Percentiles rank a stretch among this genome's conserved stretches.
Evolutionary conservation across 2,329 filamentous ascomycete species (phyloP).

Genomic region (Fusarium beomiforme): DNA sequence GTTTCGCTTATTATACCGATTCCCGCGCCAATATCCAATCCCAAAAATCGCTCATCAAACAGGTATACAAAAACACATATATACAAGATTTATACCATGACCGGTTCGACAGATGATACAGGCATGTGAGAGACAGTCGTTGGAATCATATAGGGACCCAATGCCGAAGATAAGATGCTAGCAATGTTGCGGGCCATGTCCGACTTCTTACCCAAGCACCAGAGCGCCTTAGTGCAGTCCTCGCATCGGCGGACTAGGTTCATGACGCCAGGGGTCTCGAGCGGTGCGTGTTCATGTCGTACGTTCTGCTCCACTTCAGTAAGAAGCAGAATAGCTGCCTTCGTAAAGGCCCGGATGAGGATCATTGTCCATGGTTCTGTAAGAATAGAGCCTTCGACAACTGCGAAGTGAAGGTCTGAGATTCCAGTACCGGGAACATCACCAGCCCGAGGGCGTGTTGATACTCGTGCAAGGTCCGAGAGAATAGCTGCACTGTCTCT

Average conservation of each 20-base stretch:
- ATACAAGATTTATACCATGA: constrained; percentile 22
- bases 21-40: constrained; percentile 5
- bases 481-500: constrained; percentile 56
- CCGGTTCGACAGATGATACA: constrained; percentile 22
- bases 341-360: constrained; percentile 62
- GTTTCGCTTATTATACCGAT: constrained; percentile 14
- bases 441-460: constrained; percentile 48
- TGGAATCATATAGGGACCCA: constrained; percentile 41
- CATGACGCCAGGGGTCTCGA: constrained; percentile 36
- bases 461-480: constrained; percentile 59
- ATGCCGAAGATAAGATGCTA: constrained; percentile 39
- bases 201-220: constrained; percentile 65
- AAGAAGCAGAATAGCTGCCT: constrained; percentile 54
- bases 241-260: constrained; percentile 52
- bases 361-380: constrained; percentile 70
- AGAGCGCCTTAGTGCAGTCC: constrained; percentile 62
- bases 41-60: neutral
- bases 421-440: constrained; percentile 39
- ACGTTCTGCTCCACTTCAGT: constrained; percentile 46
- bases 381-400: constrained; percentile 64
- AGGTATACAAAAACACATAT: neutral
- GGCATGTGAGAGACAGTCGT: constrained; percentile 27
- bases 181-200: constrained; percentile 54
- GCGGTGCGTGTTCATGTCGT: constrained; percentile 37
- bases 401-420: constrained; percentile 61